These are phyloP conservation scores for Leptographium flavum DNA, from an alignment of 2,329 filamentous ascomycete genomes.

Conservation along the genomic window DNA sequence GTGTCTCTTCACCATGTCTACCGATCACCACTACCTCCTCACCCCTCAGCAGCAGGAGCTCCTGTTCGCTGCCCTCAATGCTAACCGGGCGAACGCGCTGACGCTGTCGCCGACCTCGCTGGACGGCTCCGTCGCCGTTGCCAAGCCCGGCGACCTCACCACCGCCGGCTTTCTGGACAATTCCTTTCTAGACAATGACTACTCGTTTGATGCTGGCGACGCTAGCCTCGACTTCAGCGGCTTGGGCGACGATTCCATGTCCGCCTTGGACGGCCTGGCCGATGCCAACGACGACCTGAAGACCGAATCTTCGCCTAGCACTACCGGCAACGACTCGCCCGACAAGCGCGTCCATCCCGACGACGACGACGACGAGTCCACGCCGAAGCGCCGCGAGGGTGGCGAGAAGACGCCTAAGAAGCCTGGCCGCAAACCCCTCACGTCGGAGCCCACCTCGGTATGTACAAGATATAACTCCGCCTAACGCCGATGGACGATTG, in stretches of 20 bases:
- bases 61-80: constrained; percentile 61
- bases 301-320: constrained; percentile 37
- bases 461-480: constrained; percentile 24
- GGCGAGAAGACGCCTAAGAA: constrained; percentile 86
- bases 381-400: constrained; percentile 61
- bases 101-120: constrained; percentile 34
- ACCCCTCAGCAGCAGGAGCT: constrained; percentile 65
- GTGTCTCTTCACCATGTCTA: constrained; percentile 9
- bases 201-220: constrained; percentile 55
- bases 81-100: constrained; percentile 38
- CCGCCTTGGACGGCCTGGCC: constrained; percentile 37
- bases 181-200: constrained; percentile 71
- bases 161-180: constrained; percentile 49
- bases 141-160: constrained; percentile 28
- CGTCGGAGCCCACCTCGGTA: constrained; percentile 90
- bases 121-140: constrained; percentile 32
- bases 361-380: constrained; percentile 46
- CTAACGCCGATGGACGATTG: background rate
- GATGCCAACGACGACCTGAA: constrained; percentile 22
- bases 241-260: constrained; percentile 22
- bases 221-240: constrained; percentile 68
- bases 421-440: constrained; percentile 88
- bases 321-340: constrained; percentile 42
- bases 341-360: constrained; percentile 64
- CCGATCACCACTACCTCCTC: constrained; percentile 46